Conservation (phyloP, 345 rosid genomes). For the Lagerstroemia speciosa region DNA sequence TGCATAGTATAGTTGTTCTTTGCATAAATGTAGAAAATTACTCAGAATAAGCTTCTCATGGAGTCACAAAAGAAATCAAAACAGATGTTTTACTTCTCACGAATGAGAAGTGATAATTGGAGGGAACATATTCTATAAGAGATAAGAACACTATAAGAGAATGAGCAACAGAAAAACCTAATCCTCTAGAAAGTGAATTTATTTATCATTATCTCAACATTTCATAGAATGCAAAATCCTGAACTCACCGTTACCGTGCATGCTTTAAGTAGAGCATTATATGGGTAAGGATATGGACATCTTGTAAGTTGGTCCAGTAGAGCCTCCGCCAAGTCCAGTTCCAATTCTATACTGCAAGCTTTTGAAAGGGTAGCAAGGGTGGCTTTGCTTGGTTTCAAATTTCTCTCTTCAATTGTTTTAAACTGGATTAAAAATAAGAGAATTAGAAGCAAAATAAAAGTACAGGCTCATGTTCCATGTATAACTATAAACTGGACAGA, state of each 20-base stretch:
- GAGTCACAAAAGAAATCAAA: no score
- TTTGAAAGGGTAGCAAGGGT: constrained; percentile 60
- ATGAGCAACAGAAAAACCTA: background rate
- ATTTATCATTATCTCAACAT: background rate
- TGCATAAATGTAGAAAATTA: no score
- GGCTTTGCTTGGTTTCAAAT: constrained; percentile 52
- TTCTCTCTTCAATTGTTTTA: constrained; percentile 47
- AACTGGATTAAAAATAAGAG: constrained; percentile 38
- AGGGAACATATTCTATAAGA: no score
- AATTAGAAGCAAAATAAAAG: background rate
- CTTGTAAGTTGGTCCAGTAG: constrained; percentile 50
- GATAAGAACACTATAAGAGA: no score
- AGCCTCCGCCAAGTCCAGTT: constrained; percentile 72
- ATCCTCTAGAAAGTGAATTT: background rate
- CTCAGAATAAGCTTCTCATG: no score
- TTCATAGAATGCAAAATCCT: background rate
- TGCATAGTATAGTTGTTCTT: no score
- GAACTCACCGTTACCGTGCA: constrained; percentile 53
- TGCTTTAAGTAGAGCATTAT: constrained; percentile 57
- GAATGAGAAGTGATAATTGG: no score
- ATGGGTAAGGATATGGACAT: constrained; percentile 36
- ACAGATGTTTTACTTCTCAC: no score
- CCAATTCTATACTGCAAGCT: constrained; percentile 50
- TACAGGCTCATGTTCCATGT: background rate
- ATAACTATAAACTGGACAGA: background rate